A percentile compares a stretch with the other conserved stretches of the same genome.
Conservation (phyloP, 306 rosid species). For the Castanea crenata region DNA sequence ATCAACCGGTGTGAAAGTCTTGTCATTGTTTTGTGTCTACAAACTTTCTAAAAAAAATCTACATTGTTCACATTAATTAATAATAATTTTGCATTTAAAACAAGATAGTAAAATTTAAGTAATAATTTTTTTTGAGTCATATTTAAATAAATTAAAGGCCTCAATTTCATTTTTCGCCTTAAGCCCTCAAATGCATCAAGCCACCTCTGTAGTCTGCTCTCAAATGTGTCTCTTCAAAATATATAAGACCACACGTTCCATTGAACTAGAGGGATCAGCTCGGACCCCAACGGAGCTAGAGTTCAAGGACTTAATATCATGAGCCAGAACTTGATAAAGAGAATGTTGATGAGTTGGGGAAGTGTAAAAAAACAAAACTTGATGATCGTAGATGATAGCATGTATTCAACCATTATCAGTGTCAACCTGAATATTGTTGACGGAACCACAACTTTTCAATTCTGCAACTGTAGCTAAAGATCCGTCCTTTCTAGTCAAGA, state of each 20-base stretch:
- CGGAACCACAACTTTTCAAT: conserved; percentile 44
- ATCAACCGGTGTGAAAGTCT: too few relatives aligned
- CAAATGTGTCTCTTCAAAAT: conserved; percentile 24
- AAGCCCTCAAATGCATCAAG: too few relatives aligned
- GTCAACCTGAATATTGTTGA: conserved; percentile 54
- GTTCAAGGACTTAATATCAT: conserved; percentile 36
- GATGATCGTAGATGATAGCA: conserved; percentile 70
- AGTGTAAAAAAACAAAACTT: conserved; percentile 39
- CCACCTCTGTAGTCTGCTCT: too few relatives aligned
- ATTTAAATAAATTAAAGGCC: too few relatives aligned
- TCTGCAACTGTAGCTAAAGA: conserved; percentile 49
- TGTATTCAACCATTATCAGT: conserved; percentile 58
- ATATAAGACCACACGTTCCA: background rate
- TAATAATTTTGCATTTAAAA: too few relatives aligned
- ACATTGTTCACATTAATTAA: too few relatives aligned
- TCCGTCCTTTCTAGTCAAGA: too few relatives aligned
- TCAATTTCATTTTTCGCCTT: too few relatives aligned
- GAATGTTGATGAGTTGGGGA: conserved; percentile 43
- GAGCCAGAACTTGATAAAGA: conserved; percentile 56
- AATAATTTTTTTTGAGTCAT: too few relatives aligned
- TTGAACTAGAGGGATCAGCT: conserved; percentile 31
- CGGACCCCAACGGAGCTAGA: conserved; percentile 25
- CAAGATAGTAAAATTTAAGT: too few relatives aligned
- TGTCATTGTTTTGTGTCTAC: too few relatives aligned
- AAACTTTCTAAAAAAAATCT: too few relatives aligned